Evolutionary conservation across 176 grass and related monocot genomes (phyloP), one percentile per base, ranked within the genome.

Genomic region (Oryza rufipogon): DNA sequence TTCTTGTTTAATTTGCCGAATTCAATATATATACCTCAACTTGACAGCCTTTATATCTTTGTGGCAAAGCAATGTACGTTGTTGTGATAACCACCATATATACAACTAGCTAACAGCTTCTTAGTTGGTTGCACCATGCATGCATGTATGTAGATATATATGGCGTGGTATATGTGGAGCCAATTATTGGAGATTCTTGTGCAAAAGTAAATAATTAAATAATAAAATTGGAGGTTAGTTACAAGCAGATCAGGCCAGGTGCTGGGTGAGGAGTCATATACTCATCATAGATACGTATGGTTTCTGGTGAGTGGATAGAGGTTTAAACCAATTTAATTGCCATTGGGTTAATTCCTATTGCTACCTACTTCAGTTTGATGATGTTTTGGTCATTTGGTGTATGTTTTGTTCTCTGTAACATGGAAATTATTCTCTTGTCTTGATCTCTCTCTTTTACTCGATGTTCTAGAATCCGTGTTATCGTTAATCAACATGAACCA

Each of bases 111-210:
- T 63, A 63, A 63, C 58, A 11, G 3, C 58, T 23, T 61, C 7
- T 61, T 63, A 63, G 58, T 63, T 63, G 58, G 58, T 63, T 63
- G 58, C 58, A 3, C 58, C 58, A 63, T 63, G 58, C 58, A 63
- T 63, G 8, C 17, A 0, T n/a, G 8, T 58, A 58, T 7, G 17
- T 7, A 63, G 7, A 11, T n/a, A 63, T 22, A 23, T 63, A n/a
- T 23, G 19, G 58, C 0, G 54, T 19, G 51, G 17, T 54, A 54
- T 54, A 51, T 56, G 20, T 61, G 58, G 20, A 22, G 9, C 58
- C 9, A 23, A 63, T 23, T 23, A 63, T 63, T 63, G 20, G 58
- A 63, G n/a, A 63, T 63, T 63, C 58, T 23, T 63, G 7, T 5
- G 58, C 58, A 63, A n/a, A 63, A 23, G 9, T 4, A 23, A 63